phyloP scores from a whole-genome alignment of 257 asterid genomes.

The Solanum sejunctum region DNA sequence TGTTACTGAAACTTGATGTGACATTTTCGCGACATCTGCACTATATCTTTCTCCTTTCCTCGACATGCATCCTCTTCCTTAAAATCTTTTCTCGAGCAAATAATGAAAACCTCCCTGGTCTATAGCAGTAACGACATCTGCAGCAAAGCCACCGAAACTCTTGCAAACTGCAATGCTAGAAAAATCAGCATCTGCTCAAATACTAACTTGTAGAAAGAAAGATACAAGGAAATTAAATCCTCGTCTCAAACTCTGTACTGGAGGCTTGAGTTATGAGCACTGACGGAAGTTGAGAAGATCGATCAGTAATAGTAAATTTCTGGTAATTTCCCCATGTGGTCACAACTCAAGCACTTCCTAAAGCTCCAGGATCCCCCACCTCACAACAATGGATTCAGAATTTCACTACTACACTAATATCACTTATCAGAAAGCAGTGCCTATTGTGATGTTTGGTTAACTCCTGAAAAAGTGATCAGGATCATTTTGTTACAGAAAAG shows the following conservation, averaged over 20 bases:
- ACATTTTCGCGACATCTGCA: not conserved
- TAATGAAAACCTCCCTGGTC: conserved; percentile 50
- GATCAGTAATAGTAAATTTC: not conserved
- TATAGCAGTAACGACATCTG: conserved; percentile 97
- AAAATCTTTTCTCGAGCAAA: not conserved
- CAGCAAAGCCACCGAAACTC: conserved; percentile 99
- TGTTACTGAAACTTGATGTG: not conserved
- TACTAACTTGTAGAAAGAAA: not conserved
- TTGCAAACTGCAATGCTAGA: conserved; percentile 84
- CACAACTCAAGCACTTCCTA: too few species aligned
- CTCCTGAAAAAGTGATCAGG: not conserved
- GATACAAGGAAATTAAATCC: not conserved
- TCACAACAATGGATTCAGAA: not conserved
- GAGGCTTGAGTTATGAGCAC: not conserved
- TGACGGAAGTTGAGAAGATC: not conserved
- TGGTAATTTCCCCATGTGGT: not conserved
- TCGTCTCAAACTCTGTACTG: not conserved
- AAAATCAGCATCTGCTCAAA: not conserved
- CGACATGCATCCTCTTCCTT: not conserved
- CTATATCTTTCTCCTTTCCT: not conserved
- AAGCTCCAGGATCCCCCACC: not conserved
- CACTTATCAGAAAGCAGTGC: not conserved
- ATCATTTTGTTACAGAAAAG: not conserved
- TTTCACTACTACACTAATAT: not conserved
- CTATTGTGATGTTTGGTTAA: not conserved